Base-by-base conservation (phyloP, 192 early-diverging fungal genomes). In the Phycomyces blakesleeanus region DNA sequence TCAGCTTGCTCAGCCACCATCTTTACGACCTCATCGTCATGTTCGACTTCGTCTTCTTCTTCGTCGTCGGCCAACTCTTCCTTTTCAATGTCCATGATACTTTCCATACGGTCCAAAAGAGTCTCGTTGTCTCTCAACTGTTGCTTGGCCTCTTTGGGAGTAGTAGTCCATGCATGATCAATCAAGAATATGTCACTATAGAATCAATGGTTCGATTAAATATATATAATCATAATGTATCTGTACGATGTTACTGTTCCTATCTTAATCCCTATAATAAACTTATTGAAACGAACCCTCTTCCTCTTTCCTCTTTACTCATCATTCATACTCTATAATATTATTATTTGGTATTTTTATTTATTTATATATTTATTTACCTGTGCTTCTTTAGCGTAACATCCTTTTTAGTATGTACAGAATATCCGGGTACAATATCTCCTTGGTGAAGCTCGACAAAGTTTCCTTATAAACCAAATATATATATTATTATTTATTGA, bases 81-180 rank as follows among this genome's bases (percentile, higher is more conserved):
- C 24, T 72, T 70, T 25, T 77, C 79, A 18, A 86, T 77, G 16
- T 82, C 76, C 64, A 87, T 88, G 57, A 90, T 74, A 7, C 58
- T 64, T 54, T 85, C 85, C 63, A 87, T 73, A 57, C 87, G 81
- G 21, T 87, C 84, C 51, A 89, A 61, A 57, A 90, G 61, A 5
- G 77, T 77, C 0, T 83, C 83, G 5, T 79, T 74, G 18, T 70
- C 68, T 15, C 75, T 63, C 16, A 90, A 72, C 53, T 89, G 76
- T 24, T 76, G 64, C 10, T 69, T 70, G 0, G 79, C 85, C 37
- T 72, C 77, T 34, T 81, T 81, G 0, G 81, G 68, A 5, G 81
- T 77, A 18, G 88, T 90, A 4, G 88, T 90, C 88, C 88, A 90
- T 8, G 86, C 83, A 50, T 88, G 86, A 44, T 89, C 88, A 5